Evolutionary conservation across 2,329 filamentous ascomycete genomes (phyloP), one percentile per base, ranked within the genome.

Genomic region (Diaporthe destruens): DNA sequence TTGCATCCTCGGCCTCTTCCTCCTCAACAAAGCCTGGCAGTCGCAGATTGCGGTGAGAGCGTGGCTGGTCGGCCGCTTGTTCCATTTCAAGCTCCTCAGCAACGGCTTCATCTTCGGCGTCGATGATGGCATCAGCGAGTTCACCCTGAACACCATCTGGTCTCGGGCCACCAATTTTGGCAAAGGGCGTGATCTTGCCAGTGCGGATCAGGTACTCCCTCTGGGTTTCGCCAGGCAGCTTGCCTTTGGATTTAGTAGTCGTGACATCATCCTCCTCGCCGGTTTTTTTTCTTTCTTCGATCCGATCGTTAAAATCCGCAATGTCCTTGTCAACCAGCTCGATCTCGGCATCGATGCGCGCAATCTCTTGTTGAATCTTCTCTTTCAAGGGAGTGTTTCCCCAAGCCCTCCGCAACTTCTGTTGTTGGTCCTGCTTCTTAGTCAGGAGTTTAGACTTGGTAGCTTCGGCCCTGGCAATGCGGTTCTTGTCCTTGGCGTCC

Each of bases 121-220:
- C 94, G 18, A 95, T 84, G 72, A 98, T 88, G 2, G 92, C 92
- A 78, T 95, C 91, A 14, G 93, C 92, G 20, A 98, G 85, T 73
- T 91, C 92, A 2, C 92, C 92, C 56, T 91, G 87, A 3, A 91
- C 86, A 3, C 88, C 90, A 36, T 89, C 85, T 4, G 86, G 86
- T 1, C 91, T 84, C n/a, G 89, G 87, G 18, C 89, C 87, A 34
- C 90, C 90, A 77, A 97, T 89, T 75, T 92, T 93, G 9, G 95
- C 93, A 79, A 99, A 99, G 0, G 96, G 96, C 0, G 96, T 99
- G 76, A 99, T 98, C 83, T 98, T 98, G 74, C 96, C 96, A 0
- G 96, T 99, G 36, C 96, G 91, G 63, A 99, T 96, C 59, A 99
- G 88, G 80, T 93, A 99, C 59, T 98, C 95, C 66, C 95, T 90